A percentile compares a stretch with the other conserved stretches of the same genome.
Conservation (phyloP, 73 alveolate genomes). For the Paramecium primaurelia region DNA sequence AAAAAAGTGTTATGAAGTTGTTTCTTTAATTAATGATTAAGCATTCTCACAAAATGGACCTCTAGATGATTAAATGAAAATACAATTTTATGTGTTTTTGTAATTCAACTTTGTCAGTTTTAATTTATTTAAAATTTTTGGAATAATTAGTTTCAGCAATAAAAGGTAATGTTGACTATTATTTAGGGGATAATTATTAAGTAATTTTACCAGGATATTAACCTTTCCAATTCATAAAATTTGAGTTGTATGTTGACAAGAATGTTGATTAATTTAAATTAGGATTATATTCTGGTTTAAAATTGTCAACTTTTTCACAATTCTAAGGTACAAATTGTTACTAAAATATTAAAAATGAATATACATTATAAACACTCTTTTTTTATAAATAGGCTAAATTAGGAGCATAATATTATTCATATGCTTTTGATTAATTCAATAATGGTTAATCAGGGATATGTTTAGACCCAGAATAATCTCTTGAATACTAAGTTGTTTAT, state of each 20-base stretch:
- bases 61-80: not conserved
- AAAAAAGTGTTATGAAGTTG: not conserved
- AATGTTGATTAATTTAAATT: not conserved
- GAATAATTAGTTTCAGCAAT: slow-evolving; percentile 7
- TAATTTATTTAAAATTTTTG: not conserved
- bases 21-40: not conserved
- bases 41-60: not conserved
- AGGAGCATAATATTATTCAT: not conserved
- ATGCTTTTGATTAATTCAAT: not conserved
- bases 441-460: not conserved
- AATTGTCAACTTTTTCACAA: not conserved
- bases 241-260: not conserved
- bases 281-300: not conserved
- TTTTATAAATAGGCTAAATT: not conserved
- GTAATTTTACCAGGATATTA: not conserved
- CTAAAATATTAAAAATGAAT: not conserved
- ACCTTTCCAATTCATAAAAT: not conserved
- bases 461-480: not conserved
- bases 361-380: not conserved
- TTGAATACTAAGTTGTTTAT: not conserved
- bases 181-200: not conserved
- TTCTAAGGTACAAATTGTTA: not conserved
- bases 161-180: not conserved
- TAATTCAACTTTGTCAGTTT: not conserved
- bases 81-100: slow-evolving; percentile 3